These are phyloP conservation scores for Leccinellum albellum DNA, from an alignment of 768 basidiomycete species.

Conservation along the genomic window DNA sequence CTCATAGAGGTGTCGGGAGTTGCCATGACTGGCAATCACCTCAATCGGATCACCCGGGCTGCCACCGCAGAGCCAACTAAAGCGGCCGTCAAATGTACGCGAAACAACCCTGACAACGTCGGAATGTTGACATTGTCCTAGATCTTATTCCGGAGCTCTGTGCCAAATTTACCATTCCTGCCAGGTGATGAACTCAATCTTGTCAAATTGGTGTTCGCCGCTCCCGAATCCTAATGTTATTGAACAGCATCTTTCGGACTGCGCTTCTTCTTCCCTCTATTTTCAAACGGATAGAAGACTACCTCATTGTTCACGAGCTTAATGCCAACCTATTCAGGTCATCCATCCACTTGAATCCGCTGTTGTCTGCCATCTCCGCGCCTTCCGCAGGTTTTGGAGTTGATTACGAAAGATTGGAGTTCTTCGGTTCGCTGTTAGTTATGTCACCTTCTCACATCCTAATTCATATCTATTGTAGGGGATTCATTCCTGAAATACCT, in stretches of 20 bases:
- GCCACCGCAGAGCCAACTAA: conserved; percentile 34
- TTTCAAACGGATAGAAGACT: conserved; percentile 65
- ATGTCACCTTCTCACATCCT: conserved; percentile 20
- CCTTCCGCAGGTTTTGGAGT: conserved; percentile 66
- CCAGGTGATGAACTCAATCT: conserved; percentile 48
- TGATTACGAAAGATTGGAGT: conserved; percentile 82
- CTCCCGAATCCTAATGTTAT: conserved; percentile 23
- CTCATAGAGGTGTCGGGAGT: conserved; percentile 64
- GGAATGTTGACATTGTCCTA: conserved; percentile 34
- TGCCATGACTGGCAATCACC: conserved; percentile 48
- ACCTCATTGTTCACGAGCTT: conserved; percentile 73
- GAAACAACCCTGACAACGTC: conserved; percentile 14
- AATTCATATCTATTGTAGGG: conserved; percentile 36
- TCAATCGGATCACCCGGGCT: conserved; percentile 52
- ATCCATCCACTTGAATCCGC: conserved; percentile 54
- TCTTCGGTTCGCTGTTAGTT: conserved; percentile 54
- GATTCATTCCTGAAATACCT: conserved; percentile 84
- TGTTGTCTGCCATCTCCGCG: conserved; percentile 65
- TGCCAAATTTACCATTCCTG: conserved; percentile 65
- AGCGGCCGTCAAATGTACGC: conserved; percentile 57
- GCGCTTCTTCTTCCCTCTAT: conserved; percentile 73
- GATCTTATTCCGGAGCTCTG: conserved; percentile 85
- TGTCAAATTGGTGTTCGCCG: conserved; percentile 9
- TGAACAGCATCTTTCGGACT: conserved; percentile 59
- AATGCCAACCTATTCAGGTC: conserved; percentile 65